Evolutionary conservation across 2,329 filamentous ascomycete species (phyloP), one percentile per base, ranked within the genome.

Genomic region (Ophiostoma fasciatum): DNA sequence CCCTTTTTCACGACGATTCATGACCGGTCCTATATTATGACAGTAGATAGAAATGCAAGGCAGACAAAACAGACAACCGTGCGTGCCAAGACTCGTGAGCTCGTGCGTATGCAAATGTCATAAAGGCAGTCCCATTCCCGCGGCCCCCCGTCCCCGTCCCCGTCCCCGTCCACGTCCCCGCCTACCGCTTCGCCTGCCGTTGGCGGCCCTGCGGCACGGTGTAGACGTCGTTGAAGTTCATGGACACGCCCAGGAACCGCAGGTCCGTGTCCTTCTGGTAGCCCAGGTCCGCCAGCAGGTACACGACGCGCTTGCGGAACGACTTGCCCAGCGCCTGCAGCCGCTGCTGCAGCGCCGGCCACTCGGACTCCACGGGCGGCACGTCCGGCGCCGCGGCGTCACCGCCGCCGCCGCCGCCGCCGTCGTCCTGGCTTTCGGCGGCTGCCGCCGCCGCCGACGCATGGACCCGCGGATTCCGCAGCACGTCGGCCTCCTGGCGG

Each of bases 141-240:
- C n/a, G n/a, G n/a, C n/a, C n/a, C n/a, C n/a, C n/a, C n/a, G n/a
- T n/a, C n/a, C n/a, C n/a, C n/a, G n/a, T n/a, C n/a, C n/a, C n/a
- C n/a, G n/a, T n/a, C n/a, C n/a, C n/a, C n/a, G n/a, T n/a, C n/a
- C n/a, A n/a, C n/a, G n/a, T n/a, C 15, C 8, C 18, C 33, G 17
- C 4, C 17, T 17, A 42, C 20, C 36, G 32, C 32, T 44, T 39
- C 12, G 31, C 12, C 18, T 32, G 36, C 20, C 42, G 39, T 20
- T 41, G 40, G 32, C 41, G 42, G 13, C 42, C 41, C 27, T 41
- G 44, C 20, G 40, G 42, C 21, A 46, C 41, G 57, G 82, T 73
- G 57, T 96, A 96, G 19, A 93, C 82, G 54, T 96, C 88, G 58
- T 98, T 98, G 59, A 96, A 98, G 59, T 96, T 98, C 84, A 98